Conservation (phyloP, 73 alveolate species). For the Effrenium voratum region DNA sequence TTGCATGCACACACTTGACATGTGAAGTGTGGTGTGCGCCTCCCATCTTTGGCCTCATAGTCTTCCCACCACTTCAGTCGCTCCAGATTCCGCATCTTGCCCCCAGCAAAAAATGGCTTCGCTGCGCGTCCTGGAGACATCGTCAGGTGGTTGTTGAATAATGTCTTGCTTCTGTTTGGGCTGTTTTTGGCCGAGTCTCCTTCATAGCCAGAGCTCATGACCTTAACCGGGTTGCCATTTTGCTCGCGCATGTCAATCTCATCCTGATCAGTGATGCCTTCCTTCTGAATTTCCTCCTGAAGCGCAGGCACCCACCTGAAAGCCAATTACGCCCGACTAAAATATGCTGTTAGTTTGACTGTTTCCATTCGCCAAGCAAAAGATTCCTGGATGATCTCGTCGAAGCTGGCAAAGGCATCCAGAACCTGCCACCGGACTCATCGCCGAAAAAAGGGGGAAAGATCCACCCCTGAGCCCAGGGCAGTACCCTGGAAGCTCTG, state of each 20-base stretch:
- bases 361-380: background rate
- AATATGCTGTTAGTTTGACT: background rate
- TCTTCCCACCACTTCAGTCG: conserved; percentile 62
- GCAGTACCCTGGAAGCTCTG: conserved; percentile 4
- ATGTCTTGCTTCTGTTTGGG: background rate
- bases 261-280: conserved; percentile 48
- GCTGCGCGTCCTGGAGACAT: conserved; percentile 61
- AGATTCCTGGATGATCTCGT: conserved; percentile 37
- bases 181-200: background rate
- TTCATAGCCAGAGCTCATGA: conserved; percentile 68
- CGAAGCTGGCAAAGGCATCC: conserved; percentile 40
- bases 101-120: conserved; percentile 72
- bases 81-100: conserved; percentile 79
- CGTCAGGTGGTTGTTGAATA: too few relatives aligned
- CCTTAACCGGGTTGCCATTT: conserved; percentile 69
- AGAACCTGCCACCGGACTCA: too few relatives aligned
- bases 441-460: background rate
- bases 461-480: background rate
- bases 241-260: conserved; percentile 84
- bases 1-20: background rate
- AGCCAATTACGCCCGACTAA: background rate
- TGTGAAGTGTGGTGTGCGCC: background rate
- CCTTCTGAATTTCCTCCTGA: conserved; percentile 40
- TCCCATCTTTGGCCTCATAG: conserved; percentile 74
- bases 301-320: too few relatives aligned